phyloP scores from a whole-genome alignment of 73 alveolate genomes.

The Blepharisma stoltei region DNA sequence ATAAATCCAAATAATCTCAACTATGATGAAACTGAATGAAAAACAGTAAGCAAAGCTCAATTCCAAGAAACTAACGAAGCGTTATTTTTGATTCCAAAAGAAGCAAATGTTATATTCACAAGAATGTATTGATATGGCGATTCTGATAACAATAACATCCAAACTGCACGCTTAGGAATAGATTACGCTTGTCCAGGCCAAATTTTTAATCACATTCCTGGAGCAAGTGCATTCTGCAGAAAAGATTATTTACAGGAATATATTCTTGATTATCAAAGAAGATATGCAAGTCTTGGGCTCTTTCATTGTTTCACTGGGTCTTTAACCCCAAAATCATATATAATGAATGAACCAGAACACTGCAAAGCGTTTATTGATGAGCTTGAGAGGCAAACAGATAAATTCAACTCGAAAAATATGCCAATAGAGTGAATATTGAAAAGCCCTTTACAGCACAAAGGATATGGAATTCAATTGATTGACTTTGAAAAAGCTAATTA shows the following conservation, averaged over 20 bases:
- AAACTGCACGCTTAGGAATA: constrained; percentile 26
- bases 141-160: not conserved
- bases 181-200: constrained; percentile 24
- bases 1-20: not conserved
- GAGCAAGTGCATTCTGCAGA: constrained; percentile 28
- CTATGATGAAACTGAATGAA: not conserved
- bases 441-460: constrained; percentile 4
- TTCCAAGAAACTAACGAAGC: not conserved
- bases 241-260: constrained; percentile 24
- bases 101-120: constrained; percentile 4
- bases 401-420: not conserved
- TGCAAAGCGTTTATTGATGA: not conserved
- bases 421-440: constrained; percentile 19
- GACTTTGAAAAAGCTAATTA: constrained; percentile 10
- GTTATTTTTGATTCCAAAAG: not conserved
- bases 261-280: constrained; percentile 22
- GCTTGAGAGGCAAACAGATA: not conserved
- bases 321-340: constrained; percentile 23
- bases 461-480: constrained; percentile 19
- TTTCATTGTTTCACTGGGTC: not conserved
- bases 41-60: not conserved
- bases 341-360: not conserved
- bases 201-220: constrained; percentile 29
- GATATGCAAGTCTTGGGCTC: constrained; percentile 14
- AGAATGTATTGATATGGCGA: constrained; percentile 8